These are phyloP conservation scores for Podaxis mareebaensis DNA, from an alignment of 768 basidiomycete species.

Conservation along the genomic window DNA sequence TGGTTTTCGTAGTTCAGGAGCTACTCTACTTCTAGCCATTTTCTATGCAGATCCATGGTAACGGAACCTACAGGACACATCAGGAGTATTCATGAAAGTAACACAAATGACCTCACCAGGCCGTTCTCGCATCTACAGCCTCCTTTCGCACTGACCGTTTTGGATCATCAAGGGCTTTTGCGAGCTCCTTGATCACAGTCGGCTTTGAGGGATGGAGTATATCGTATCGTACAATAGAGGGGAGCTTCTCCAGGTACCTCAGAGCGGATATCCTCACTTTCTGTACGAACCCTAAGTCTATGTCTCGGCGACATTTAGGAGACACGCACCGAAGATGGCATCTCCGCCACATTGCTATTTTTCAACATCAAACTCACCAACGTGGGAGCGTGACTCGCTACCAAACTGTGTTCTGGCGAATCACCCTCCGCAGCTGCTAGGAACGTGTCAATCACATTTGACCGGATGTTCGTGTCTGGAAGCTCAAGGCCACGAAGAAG, in stretches of 20 bases:
- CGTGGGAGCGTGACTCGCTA: conserved; percentile 71
- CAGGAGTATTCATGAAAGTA: conserved; percentile 21
- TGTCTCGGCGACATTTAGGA: background rate
- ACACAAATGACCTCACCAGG: conserved; percentile 8
- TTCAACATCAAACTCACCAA: conserved; percentile 73
- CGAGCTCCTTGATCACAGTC: conserved; percentile 72
- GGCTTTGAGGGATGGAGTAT: conserved; percentile 80
- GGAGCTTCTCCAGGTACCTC: conserved; percentile 70
- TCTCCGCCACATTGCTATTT: conserved; percentile 51
- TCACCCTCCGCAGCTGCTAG: conserved; percentile 66
- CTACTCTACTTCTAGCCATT: conserved; percentile 20
- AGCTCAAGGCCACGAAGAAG: conserved; percentile 84
- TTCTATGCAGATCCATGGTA: conserved; percentile 14
- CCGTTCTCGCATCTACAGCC: conserved; percentile 73
- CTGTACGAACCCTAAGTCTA: conserved; percentile 37
- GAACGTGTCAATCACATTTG: conserved; percentile 80
- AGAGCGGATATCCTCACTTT: conserved; percentile 76
- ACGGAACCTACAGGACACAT: conserved; percentile 6
- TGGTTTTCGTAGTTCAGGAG: conserved; percentile 12
- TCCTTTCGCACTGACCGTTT: conserved; percentile 80
- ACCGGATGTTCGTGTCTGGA: conserved; percentile 69
- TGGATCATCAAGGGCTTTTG: conserved; percentile 84
- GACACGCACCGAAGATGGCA: conserved; percentile 54
- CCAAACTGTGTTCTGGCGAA: conserved; percentile 42
- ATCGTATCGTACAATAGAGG: conserved; percentile 78